Evolutionary conservation across 352 stramenopile species (phyloP), one percentile per base, ranked within the genome.

Genomic region (Phytopythium mirpurense): DNA sequence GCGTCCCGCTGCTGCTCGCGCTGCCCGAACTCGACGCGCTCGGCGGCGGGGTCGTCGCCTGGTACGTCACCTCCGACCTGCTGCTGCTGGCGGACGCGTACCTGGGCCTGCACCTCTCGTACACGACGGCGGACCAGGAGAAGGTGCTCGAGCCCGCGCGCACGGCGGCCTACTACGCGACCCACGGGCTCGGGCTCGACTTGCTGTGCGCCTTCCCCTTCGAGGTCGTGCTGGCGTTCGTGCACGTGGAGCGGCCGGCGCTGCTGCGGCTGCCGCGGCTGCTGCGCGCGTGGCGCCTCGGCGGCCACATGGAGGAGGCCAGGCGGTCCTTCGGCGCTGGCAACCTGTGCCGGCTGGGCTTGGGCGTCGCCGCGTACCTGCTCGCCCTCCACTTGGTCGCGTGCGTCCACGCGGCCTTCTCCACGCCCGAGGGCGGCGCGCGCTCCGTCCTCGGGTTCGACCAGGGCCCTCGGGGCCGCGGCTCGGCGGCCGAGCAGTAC

Each of bases 161-260:
- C 2, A 62, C 70, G 0, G 69, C 65, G 9, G 51, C 45, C 4
- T 65, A 71, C 26, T 68, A 83, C 32, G 37, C 60, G 1, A 59
- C 50, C 9, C 45, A 60, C 3, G 46, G 43, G 1, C 83, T 71
- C 23, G 5, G 68, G 5, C 11, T 42, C 6, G 76, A 87, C 38
- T 29, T 85, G 3, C 15, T 85, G 2, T 78, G 62, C 24, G 40
- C 74, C 38, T 49, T 85, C 0, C 76, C 76, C 2, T 85, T 80
- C 44, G 51, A 59, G 19, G 15, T 74, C 8, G 36, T 82, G 5
- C 26, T 72, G 23, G 24, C 57, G 1, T 44, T 50, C 11, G 27
- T 59, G 11, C 19, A 60, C n/a, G 27, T 38, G 23, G 35, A 26
- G 8, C 57, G 61, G 4, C 57, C 60, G 5, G 60, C 65, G 3